Base-by-base conservation (phyloP, 1,284 basidiomycete species). In the Sparassis latifolia region DNA sequence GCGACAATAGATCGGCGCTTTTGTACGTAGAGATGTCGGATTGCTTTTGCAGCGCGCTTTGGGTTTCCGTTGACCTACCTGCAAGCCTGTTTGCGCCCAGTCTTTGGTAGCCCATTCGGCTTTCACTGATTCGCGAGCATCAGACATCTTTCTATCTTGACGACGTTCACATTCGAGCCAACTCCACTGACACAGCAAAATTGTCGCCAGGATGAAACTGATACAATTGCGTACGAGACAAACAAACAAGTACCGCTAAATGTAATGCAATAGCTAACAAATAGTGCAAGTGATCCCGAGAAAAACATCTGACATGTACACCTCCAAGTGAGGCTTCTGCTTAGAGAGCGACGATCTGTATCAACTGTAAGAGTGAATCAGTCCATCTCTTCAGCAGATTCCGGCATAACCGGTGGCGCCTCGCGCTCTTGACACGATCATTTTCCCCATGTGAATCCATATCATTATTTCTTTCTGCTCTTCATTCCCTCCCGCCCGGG, bases 371-470 rank as follows among this genome's bases (percentile, higher is more conserved):
- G 20, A 7, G 28, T 27, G 28, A 42, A 42, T 42, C 35, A 28
- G 42, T 50, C 39, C 27, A 31, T 44, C 43, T 42, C 38, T 33
- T 38, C 29, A 27, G 5, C 29, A 32, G 20, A n/a, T 10, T 42
- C 51, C 12, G 43, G 40, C 47, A 32, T 9, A 27, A 30, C 45
- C 50, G 55, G 56, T 61, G 60, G 60, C 60, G 60, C 58, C 33
- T 48, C 10, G 58, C 60, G 60, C 60, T 61, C 60, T 61, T 61
- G 33, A 57, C 42, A 20, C 20, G 20, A 20, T 20, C 49, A 55
- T 57, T 53, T 55, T 52, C 48, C 46, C 51, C 31, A 10, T 10
- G 31, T 10, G 12, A 30, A 38, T 32, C 45, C 6, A 27, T 31
- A 33, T 30, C 5, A n/a, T 39, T 38, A 39, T 40, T 45, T 32